Conservation (phyloP, 2,329 filamentous ascomycete species). For the Neopestalotiopsis sp. region DNA sequence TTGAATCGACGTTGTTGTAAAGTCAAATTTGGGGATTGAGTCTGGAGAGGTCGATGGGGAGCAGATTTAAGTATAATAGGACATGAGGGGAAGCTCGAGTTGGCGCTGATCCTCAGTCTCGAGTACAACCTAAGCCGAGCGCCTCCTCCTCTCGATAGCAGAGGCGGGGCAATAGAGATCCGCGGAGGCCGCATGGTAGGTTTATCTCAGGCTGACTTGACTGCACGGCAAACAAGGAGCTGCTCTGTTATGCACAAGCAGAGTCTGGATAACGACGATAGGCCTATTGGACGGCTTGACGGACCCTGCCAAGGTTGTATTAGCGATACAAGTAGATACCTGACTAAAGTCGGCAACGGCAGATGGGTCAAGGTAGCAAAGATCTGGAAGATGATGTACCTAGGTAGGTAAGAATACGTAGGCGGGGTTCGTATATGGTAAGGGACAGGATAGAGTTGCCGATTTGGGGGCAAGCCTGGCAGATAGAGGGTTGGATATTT, state of each 20-base stretch:
- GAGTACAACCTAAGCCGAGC: not conserved
- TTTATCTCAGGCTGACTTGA: not conserved
- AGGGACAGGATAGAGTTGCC: not conserved
- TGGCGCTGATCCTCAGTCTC: not conserved
- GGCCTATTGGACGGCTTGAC: not conserved
- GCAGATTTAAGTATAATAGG: constrained; percentile 4
- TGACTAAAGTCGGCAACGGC: no score
- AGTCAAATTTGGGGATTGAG: not conserved
- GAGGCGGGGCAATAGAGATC: not conserved
- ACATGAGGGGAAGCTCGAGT: constrained; percentile 4
- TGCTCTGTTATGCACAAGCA: not conserved
- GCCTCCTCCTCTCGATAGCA: not conserved
- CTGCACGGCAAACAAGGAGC: not conserved
- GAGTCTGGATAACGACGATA: not conserved
- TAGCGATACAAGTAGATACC: not conserved
- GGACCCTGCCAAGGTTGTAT: not conserved
- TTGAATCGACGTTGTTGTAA: constrained; percentile 1
- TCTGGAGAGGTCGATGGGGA: not conserved
- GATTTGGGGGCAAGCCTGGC: not conserved
- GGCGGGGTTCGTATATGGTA: not conserved
- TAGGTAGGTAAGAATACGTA: not conserved
- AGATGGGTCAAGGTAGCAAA: no score
- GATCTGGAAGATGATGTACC: no score
- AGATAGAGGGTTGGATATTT: not conserved
- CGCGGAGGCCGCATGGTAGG: not conserved